phyloP scores from a whole-genome alignment of 768 basidiomycete genomes.

The Mycena latifolia region DNA sequence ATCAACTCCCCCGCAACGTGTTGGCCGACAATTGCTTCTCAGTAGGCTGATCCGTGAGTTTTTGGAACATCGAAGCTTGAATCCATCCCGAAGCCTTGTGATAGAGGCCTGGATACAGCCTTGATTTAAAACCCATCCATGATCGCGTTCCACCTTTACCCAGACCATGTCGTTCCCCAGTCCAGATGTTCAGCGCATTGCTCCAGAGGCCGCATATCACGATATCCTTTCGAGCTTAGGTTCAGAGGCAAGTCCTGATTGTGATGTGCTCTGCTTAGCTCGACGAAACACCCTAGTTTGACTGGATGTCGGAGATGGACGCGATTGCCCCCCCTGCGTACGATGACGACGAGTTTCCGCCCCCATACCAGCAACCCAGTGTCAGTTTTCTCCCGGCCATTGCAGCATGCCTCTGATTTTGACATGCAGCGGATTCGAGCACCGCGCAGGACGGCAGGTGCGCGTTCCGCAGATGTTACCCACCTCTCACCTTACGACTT shows the following conservation, averaged over 20 bases:
- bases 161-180: conserved; percentile 7
- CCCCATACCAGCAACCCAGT: conserved; percentile 14
- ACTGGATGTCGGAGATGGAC: background rate
- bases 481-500: background rate
- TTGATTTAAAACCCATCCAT: conserved; percentile 7
- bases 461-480: background rate
- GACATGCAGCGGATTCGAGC: background rate
- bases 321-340: conserved; percentile 10
- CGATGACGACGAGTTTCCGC: conserved; percentile 3
- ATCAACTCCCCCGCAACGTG: conserved; percentile 11
- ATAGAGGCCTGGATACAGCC: conserved; percentile 17
- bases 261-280: background rate
- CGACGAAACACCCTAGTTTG: background rate
- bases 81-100: conserved; percentile 10
- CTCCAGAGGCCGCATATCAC: background rate
- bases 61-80: conserved; percentile 19
- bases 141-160: conserved; percentile 2
- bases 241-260: conserved; percentile 4
- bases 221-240: background rate
- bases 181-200: background rate
- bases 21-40: conserved; percentile 17
- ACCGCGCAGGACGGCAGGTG: background rate
- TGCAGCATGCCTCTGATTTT: background rate
- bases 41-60: conserved; percentile 19
- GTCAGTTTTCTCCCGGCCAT: background rate